Percentiles rank a stretch among this genome's conserved stretches.
These are phyloP conservation scores for Boletus rubescentipes DNA, from an alignment of 768 basidiomycete genomes.

Conservation along the genomic window DNA sequence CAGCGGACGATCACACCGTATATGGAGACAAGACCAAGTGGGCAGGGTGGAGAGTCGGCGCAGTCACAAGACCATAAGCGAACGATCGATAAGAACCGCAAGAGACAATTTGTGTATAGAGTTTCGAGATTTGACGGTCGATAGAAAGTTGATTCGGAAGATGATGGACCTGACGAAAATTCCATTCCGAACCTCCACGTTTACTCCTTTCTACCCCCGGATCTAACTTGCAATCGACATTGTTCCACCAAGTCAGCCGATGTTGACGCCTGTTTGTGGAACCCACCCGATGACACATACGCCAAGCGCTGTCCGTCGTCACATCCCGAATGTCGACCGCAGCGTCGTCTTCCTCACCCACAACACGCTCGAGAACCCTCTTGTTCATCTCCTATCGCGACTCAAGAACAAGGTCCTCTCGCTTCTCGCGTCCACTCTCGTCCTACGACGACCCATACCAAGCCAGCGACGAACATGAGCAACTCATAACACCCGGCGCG, in stretches of 20 bases:
- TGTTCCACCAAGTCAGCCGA: constrained; percentile 5
- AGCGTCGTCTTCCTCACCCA: constrained; percentile 37
- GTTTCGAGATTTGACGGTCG: constrained; percentile 23
- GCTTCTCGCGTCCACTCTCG: constrained; percentile 41
- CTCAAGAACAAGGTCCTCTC: constrained; percentile 50
- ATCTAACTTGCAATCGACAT: neutral
- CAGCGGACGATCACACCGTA: constrained; percentile 12
- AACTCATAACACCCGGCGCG: constrained; percentile 48
- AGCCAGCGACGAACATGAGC: constrained; percentile 57
- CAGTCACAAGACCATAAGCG: constrained; percentile 32
- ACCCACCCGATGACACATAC: constrained; percentile 18
- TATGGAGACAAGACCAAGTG: constrained; percentile 11
- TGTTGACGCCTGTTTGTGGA: constrained; percentile 27
- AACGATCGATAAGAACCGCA: constrained; percentile 33
- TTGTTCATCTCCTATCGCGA: constrained; percentile 94
- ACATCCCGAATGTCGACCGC: constrained; percentile 32
- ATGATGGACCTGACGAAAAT: constrained; percentile 9
- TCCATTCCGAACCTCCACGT: neutral
- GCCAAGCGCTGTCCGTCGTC: constrained; percentile 11
- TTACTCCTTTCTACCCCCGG: neutral
- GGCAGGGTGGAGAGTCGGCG: constrained; percentile 16
- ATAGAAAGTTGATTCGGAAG: constrained; percentile 15
- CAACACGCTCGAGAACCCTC: constrained; percentile 84
- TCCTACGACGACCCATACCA: constrained; percentile 49
- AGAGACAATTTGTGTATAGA: constrained; percentile 11